Base-by-base conservation (phyloP, 2,329 filamentous ascomycete genomes). In the Venturia pyrina region DNA sequence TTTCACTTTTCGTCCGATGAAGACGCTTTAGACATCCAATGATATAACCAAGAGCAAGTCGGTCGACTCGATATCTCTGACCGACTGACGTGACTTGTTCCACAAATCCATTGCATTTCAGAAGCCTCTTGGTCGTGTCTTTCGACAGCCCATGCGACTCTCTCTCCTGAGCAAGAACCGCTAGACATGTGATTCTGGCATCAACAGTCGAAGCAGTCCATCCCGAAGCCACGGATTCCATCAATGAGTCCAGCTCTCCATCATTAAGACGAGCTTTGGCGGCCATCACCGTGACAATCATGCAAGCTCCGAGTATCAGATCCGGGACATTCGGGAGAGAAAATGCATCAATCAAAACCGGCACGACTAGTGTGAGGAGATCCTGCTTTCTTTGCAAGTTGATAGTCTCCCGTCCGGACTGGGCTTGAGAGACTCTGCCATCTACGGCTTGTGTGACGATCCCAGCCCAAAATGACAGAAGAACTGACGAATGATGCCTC, bases 391-490 rank as follows among this genome's bases (percentile, higher is more conserved):
- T 90, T 72, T 95, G 88, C 70, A 85, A 84, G 75, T 96, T 89
- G 5, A 96, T 83, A 68, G 87, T 85, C 69, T 83, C 83, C 69
- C 91, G 84, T 64, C 93, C 93, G 1, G 91, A 93, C 69, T 85
- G 86, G 68, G 87, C 83, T 65, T 83, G 85, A 71, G 96, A 91
- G 66, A 98, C 78, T 80, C 95, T 91, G 40, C 87, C 88, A 68
- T 90, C 89, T 67, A 96, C 83, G 13, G 93, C 87, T 76, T 99
- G 93, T 0, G 91, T 91, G 75, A 90, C 88, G 63, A 97, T 82
- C 59, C 91, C 89, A 5, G 89, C 91, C 93, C 95, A 99, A 74
- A 99, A 97, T 0, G 90, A 89, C 65, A 96, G 78, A 67, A 97
- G 79, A 1, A 87, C 86, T 48, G 90, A 85, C 70, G 95, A 90